Conservation (phyloP, 2,329 filamentous ascomycete genomes). For the Neoarthrinium moseri region DNA sequence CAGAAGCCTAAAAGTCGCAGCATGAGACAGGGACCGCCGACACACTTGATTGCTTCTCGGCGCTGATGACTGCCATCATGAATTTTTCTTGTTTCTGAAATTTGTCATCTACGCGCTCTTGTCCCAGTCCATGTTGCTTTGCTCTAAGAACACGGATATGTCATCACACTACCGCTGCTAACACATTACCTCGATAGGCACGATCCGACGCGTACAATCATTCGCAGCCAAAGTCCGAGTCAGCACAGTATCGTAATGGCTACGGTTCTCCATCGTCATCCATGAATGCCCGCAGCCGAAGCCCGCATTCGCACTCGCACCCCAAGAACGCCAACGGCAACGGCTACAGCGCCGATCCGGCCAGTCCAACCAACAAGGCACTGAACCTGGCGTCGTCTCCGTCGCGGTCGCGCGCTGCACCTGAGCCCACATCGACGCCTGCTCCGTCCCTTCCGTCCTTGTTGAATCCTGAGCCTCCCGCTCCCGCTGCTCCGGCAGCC, state of each 20-base stretch:
- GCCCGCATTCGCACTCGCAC: slow-evolving; percentile 28
- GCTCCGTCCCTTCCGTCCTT: slow-evolving; percentile 29
- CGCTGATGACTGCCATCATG: too few relatives aligned
- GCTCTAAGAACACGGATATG: too few relatives aligned
- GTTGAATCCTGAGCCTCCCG: slow-evolving; percentile 30
- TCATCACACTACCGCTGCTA: slow-evolving; percentile 8
- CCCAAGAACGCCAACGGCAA: slow-evolving; percentile 32
- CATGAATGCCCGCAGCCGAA: slow-evolving; percentile 24
- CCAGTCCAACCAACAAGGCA: slow-evolving; percentile 27
- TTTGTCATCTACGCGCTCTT: too few relatives aligned
- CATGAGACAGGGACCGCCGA: too few relatives aligned
- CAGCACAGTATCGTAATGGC: slow-evolving; percentile 34
- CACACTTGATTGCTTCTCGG: too few relatives aligned
- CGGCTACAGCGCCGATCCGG: slow-evolving; percentile 17
- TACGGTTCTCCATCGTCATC: slow-evolving; percentile 26
- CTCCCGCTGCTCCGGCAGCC: slow-evolving; percentile 13
- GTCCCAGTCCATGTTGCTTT: neutral
- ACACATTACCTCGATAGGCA: slow-evolving; percentile 26
- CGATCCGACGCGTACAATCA: slow-evolving; percentile 53
- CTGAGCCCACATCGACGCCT: slow-evolving; percentile 26
- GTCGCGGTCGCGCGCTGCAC: slow-evolving; percentile 23
- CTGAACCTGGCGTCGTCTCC: slow-evolving; percentile 27
- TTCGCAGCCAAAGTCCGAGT: slow-evolving; percentile 32
- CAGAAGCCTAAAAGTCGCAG: too few relatives aligned
- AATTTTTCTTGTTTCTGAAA: too few relatives aligned